These are phyloP conservation scores for Diaporthe eres DNA, from an alignment of 2,329 filamentous ascomycete species.

Conservation along the genomic window DNA sequence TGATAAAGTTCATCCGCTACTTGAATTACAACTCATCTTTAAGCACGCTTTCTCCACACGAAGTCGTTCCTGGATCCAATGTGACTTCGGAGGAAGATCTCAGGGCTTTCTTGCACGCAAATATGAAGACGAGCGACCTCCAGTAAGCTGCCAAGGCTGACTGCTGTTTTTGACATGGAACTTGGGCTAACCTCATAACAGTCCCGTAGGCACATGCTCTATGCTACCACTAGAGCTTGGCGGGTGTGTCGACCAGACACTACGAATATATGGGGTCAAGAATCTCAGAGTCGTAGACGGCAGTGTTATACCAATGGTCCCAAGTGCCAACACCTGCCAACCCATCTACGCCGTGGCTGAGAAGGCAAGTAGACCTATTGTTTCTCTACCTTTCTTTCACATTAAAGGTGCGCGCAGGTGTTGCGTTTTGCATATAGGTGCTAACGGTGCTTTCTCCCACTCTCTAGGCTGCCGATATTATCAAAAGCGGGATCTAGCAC, in stretches of 20 bases:
- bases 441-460: too few relatives aligned
- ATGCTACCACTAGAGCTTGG: conserved; percentile 57
- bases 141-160: conserved; percentile 44
- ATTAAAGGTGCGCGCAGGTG: too few relatives aligned
- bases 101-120: conserved; percentile 41
- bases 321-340: conserved; percentile 48
- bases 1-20: conserved; percentile 53
- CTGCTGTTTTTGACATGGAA: too few relatives aligned
- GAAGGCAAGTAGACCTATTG: conserved; percentile 46
- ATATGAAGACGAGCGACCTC: conserved; percentile 48
- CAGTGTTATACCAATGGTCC: conserved; percentile 57
- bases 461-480: too few relatives aligned
- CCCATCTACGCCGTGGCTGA: conserved; percentile 48
- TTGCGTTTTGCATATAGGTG: too few relatives aligned
- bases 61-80: conserved; percentile 50
- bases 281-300: conserved; percentile 58
- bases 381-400: too few relatives aligned
- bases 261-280: conserved; percentile 52
- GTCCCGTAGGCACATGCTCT: conserved; percentile 54
- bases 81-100: conserved; percentile 53
- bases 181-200: too few relatives aligned
- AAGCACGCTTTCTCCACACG: conserved; percentile 49
- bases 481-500: too few relatives aligned
- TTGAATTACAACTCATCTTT: conserved; percentile 54
- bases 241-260: conserved; percentile 56